phyloP scores from a whole-genome alignment of 2,329 filamentous ascomycete genomes.

The Alternaria atra region DNA sequence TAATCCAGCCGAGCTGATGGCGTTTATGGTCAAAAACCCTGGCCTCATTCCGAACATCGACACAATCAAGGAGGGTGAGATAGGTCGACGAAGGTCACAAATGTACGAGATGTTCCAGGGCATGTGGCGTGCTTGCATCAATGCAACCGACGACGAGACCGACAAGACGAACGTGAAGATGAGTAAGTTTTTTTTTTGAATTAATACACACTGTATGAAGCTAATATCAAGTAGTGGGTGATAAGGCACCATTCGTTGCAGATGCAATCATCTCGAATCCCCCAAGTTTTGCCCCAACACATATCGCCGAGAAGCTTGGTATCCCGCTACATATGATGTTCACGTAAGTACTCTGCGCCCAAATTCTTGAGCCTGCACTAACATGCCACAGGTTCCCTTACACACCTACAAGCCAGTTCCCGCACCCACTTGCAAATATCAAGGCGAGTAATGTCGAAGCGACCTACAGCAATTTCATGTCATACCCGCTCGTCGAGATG shows the following conservation, averaged over 20 bases:
- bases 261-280: conserved; percentile 84
- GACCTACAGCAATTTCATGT: conserved; percentile 81
- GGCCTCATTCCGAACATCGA: conserved; percentile 79
- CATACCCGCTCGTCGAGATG: conserved; percentile 81
- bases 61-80: conserved; percentile 76
- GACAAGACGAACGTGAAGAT: conserved; percentile 68
- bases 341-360: conserved; percentile 64
- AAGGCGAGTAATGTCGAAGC: conserved; percentile 75
- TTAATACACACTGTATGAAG: neutral
- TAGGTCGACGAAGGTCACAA: conserved; percentile 69
- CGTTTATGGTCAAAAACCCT: conserved; percentile 87
- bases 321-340: conserved; percentile 88
- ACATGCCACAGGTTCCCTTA: conserved; percentile 68
- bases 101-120: conserved; percentile 87
- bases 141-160: conserved; percentile 73
- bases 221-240: conserved; percentile 58
- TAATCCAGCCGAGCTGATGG: conserved; percentile 82
- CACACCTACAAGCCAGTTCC: conserved; percentile 77
- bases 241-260: conserved; percentile 77
- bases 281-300: conserved; percentile 78
- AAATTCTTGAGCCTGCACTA: conserved; percentile 3
- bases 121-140: conserved; percentile 81
- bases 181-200: conserved; percentile 49
- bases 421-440: conserved; percentile 80
- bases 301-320: conserved; percentile 77